phyloP scores from a whole-genome alignment of 2,329 filamentous ascomycete species.

The Colletotrichum spinosum region DNA sequence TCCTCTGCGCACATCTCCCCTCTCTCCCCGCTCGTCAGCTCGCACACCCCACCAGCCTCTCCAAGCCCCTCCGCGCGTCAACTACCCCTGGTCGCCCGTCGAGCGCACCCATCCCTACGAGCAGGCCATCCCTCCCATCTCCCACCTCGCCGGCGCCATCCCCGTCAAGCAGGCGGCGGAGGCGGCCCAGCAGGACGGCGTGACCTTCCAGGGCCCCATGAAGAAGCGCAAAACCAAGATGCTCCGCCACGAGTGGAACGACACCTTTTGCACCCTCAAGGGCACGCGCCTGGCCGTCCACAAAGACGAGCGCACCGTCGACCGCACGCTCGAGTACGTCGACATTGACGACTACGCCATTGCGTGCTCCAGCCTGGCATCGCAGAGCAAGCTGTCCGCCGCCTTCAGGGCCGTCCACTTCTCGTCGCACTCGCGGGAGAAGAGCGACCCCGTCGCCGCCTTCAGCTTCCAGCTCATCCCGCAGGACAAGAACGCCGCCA shows the following conservation, averaged over 20 bases:
- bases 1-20: constrained; percentile 51
- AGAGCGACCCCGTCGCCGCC: constrained; percentile 71
- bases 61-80: constrained; percentile 64
- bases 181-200: constrained; percentile 56
- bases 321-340: constrained; percentile 79
- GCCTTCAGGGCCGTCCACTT: constrained; percentile 86
- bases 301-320: constrained; percentile 65
- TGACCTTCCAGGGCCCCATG: constrained; percentile 87
- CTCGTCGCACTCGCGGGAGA: constrained; percentile 62
- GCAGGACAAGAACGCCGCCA: constrained; percentile 64
- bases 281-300: constrained; percentile 82
- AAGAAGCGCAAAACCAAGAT: constrained; percentile 92
- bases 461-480: constrained; percentile 91
- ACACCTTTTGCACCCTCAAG: constrained; percentile 88
- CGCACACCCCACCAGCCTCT: constrained; percentile 49
- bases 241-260: constrained; percentile 93
- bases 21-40: constrained; percentile 44
- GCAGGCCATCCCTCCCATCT: constrained; percentile 54
- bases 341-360: constrained; percentile 92
- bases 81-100: constrained; percentile 68
- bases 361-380: constrained; percentile 81
- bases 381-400: constrained; percentile 83
- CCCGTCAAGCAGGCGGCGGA: constrained; percentile 41
- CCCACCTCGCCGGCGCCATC: constrained; percentile 37
- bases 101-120: constrained; percentile 58